Evolutionary conservation across 495 filamentous ascomycete genomes (phyloP).

Genomic region (Aspergillus mulundensis): DNA sequence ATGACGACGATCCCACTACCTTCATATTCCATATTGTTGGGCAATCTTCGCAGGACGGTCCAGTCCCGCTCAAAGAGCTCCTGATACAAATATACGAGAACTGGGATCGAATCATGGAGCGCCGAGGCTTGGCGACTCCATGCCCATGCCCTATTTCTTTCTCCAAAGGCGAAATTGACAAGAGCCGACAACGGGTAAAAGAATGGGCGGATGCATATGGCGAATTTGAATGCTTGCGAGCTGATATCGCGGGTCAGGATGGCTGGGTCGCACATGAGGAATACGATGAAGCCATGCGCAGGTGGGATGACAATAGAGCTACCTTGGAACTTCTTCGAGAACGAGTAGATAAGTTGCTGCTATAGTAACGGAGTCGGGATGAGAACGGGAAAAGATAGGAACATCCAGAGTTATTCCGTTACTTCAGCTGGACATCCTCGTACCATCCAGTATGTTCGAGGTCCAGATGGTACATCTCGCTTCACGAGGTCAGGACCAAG

Average conservation of each 20-base stretch:
- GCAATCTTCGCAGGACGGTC: slow-evolving; percentile 15
- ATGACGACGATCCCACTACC: slow-evolving; percentile 17
- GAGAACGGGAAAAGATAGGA: too few species aligned
- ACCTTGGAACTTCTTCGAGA: slow-evolving; percentile 9
- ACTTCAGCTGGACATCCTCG: too few species aligned
- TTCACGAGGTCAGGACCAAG: too few species aligned
- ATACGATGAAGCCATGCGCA: slow-evolving; percentile 16
- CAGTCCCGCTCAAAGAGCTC: slow-evolving; percentile 18
- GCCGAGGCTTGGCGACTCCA: background rate
- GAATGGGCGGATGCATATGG: slow-evolving; percentile 14
- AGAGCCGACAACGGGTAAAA: slow-evolving; percentile 11
- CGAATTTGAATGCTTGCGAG: slow-evolving; percentile 14
- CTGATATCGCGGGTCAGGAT: slow-evolving; percentile 10
- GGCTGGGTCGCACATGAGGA: slow-evolving; percentile 23
- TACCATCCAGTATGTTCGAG: too few species aligned
- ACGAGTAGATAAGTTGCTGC: background rate
- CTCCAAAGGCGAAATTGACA: slow-evolving; percentile 11
- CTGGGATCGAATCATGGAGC: slow-evolving; percentile 16
- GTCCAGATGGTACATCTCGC: too few species aligned
- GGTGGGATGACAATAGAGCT: slow-evolving; percentile 6
- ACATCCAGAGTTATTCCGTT: too few species aligned
- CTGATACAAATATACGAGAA: slow-evolving; percentile 22
- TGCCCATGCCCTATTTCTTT: slow-evolving; percentile 18
- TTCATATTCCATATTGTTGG: slow-evolving; percentile 22
- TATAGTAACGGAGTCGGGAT: too few species aligned